Evolutionary conservation across 805 yeast genomes (phyloP).

Genomic region (Candida germanica): DNA sequence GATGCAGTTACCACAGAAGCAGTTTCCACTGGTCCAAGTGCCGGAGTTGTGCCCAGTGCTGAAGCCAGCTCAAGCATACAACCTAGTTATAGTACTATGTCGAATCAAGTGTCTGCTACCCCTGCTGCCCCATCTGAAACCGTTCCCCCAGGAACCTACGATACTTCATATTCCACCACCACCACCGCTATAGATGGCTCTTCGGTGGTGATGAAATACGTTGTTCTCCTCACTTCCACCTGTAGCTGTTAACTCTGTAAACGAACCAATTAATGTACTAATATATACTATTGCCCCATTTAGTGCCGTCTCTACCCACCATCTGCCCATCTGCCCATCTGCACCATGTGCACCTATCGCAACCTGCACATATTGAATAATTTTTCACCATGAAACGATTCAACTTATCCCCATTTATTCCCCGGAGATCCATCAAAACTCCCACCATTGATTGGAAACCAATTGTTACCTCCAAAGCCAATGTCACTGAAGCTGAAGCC

Average conservation of each 20-base stretch:
- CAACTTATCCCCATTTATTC: conserved; percentile 1
- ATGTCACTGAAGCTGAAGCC: conserved; percentile 37
- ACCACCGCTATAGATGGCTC: conserved; percentile 21
- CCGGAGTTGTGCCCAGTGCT: neutral
- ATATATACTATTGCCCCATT: neutral
- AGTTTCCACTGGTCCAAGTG: neutral
- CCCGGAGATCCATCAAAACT: conserved; percentile 44
- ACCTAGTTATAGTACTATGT: conserved; percentile 1
- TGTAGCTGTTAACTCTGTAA: conserved; percentile 13
- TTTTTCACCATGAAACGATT: neutral
- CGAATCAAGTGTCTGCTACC: neutral
- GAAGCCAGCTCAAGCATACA: neutral
- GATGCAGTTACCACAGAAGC: conserved; percentile 23
- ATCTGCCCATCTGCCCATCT: neutral
- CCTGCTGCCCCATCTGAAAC: conserved; percentile 7
- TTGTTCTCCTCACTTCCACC: conserved; percentile 19
- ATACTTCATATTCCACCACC: conserved; percentile 18
- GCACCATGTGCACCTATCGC: conserved; percentile 2
- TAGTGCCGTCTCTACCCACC: neutral
- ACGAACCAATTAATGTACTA: neutral
- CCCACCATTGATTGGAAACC: conserved; percentile 86
- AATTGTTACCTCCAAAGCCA: conserved; percentile 46
- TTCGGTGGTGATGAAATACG: conserved; percentile 22
- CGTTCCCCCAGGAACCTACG: conserved; percentile 21
- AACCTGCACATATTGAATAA: no score